These are phyloP conservation scores for Silene noctiflora DNA, from an alignment of 179 eudicot genomes.

Conservation along the genomic window DNA sequence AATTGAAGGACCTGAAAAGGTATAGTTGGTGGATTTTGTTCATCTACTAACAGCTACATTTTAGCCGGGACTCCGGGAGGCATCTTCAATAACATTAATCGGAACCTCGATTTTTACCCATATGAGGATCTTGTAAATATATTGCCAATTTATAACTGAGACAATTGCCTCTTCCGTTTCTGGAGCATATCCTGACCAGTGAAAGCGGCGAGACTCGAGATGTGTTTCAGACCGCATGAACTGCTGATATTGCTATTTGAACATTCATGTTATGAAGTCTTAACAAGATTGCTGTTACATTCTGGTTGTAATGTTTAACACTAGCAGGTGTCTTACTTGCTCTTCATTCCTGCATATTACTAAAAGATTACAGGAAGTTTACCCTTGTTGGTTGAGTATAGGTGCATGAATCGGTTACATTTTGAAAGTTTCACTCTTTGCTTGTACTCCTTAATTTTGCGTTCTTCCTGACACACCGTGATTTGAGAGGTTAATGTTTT, in stretches of 20 bases:
- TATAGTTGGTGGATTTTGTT: slow-evolving; percentile 19
- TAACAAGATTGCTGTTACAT: neutral
- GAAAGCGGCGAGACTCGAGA: neutral
- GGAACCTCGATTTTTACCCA: slow-evolving; percentile 27
- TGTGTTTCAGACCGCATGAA: slow-evolving; percentile 14
- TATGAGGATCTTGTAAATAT: slow-evolving; percentile 45
- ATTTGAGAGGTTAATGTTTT: too few relatives aligned
- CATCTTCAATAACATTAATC: slow-evolving; percentile 31
- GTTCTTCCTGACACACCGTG: too few relatives aligned
- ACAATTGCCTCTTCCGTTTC: slow-evolving; percentile 14
- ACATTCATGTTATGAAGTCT: neutral
- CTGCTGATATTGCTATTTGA: neutral
- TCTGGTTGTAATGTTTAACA: neutral
- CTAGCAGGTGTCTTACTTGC: neutral
- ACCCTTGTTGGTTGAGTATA: neutral
- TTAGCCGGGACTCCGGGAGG: neutral
- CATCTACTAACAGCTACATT: slow-evolving; percentile 22
- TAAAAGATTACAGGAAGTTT: neutral
- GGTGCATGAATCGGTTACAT: neutral
- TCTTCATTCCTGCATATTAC: slow-evolving; percentile 6
- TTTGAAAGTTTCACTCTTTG: too few relatives aligned
- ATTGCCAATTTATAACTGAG: slow-evolving; percentile 26
- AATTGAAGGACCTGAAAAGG: slow-evolving; percentile 14
- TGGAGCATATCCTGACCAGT: slow-evolving; percentile 19
- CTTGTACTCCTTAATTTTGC: too few relatives aligned